These are phyloP conservation scores for apple (Malus domestica) DNA, from an alignment of 306 rosid species.

Conservation along the genomic window DNA sequence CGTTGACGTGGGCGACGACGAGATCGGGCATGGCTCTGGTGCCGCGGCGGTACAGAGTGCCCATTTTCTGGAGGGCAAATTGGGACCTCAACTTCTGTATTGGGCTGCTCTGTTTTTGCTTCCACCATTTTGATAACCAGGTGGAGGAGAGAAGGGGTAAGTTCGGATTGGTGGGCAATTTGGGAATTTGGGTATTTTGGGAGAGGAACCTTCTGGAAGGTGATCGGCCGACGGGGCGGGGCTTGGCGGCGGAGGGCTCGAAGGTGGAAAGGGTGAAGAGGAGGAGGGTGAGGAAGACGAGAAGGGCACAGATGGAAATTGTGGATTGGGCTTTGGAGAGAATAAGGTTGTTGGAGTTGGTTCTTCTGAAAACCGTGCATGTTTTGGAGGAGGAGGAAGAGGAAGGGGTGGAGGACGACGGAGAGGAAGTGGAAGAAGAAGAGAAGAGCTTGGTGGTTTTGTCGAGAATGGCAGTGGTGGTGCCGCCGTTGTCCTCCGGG, in stretches of 20 bases:
- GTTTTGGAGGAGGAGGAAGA: conserved; percentile 13
- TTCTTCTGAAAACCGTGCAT: conserved; percentile 8
- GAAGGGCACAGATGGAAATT: conserved; percentile 65
- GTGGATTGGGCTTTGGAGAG: conserved; percentile 63
- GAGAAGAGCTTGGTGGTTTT: conserved; percentile 23
- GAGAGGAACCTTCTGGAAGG: conserved; percentile 28
- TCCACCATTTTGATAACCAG: conserved; percentile 28
- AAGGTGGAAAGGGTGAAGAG: conserved; percentile 83
- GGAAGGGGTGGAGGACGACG: background rate
- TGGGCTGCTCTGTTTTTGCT: conserved; percentile 5
- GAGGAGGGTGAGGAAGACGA: conserved; percentile 65
- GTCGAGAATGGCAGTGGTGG: conserved; percentile 23
- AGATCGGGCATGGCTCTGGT: conserved; percentile 71
- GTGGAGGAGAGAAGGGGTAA: background rate
- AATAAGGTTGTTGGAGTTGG: conserved; percentile 22
- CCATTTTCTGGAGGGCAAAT: conserved; percentile 66
- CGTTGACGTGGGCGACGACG: conserved; percentile 54
- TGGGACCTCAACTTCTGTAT: background rate
- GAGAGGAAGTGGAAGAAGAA: background rate
- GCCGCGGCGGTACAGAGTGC: conserved; percentile 63
- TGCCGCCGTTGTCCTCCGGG: conserved; percentile 35
- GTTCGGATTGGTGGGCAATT: background rate
- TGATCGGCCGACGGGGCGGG: conserved; percentile 2
- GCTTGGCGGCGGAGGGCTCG: conserved; percentile 49
- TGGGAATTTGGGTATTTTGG: background rate